Base-by-base conservation (phyloP, 306 rosid species). In the Styphnolobium japonicum region DNA sequence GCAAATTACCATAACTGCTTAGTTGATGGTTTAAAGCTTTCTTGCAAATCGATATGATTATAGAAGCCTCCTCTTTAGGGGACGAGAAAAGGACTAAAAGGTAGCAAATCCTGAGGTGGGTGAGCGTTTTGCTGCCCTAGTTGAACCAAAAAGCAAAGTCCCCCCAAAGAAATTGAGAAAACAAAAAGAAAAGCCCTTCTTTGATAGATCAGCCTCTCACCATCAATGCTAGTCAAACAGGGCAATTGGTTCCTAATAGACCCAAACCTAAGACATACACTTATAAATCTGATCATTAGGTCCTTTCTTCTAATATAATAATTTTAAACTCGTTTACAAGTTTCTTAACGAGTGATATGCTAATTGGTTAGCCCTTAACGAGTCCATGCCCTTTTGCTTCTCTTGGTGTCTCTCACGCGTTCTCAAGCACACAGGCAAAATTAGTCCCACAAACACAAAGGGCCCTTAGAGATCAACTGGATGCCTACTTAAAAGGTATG, bases 81-180 rank as follows among this genome's bases (percentile, higher is more conserved):
- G 71, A 72, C 83, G 79, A 80, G 88, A 86, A 72, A 85, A 73
- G 80, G 79, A 56, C 77, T 58, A 81, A 83, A 86, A 75, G 84
- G 56, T 16, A 7, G 29, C 75, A 84, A 83, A 90, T 82, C 89
- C 76, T 16, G 34, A 78, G 83, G 92, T 89, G 89, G 91, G 84
- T 49, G 80, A 49, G 68, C 15, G 49, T 53, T 25, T 51, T 66
- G 64, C 12, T 29, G 70, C 56, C 19, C 66, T 65, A 76, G 78
- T 76, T 86, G 77, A 88, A 67, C 83, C 84, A 70, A 73, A 84
- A 89, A 84, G 84, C 57, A 76, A 84, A 36, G 14, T 15, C 27
- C 27, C 19, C 15, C 42, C 36, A 61, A 62, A 45, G 5, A 69
- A 2, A 21, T 25, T 42, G 52, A 21, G 6, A 7, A 46, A 18